A percentile compares a stretch with the other conserved stretches of the same genome.
phyloP scores from a whole-genome alignment of 805 yeast genomes.

The Metschnikowia hibisci region DNA sequence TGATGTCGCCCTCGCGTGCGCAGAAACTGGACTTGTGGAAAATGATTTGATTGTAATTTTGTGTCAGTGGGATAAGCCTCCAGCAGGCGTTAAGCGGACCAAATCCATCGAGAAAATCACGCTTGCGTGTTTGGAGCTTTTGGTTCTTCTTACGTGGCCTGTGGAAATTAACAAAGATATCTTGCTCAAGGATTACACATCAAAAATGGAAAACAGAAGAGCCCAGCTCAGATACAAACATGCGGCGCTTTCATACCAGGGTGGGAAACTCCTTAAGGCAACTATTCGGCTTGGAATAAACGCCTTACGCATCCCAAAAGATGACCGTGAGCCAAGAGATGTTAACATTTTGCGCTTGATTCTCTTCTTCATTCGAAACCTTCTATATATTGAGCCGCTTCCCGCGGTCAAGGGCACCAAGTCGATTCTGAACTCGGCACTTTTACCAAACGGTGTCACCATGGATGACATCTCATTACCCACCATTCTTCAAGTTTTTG shows the following conservation, averaged over 20 bases:
- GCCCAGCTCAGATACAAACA: constrained; percentile 68
- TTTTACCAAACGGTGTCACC: constrained; percentile 54
- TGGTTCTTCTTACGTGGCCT: constrained; percentile 88
- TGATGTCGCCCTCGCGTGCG: constrained; percentile 86
- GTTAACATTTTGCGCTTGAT: constrained; percentile 69
- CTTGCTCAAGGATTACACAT: constrained; percentile 44
- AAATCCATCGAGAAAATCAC: constrained; percentile 55
- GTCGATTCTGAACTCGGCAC: constrained; percentile 30
- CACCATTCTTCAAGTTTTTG: constrained; percentile 53
- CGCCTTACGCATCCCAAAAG: constrained; percentile 46
- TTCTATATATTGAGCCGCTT: constrained; percentile 74
- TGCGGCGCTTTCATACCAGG: constrained; percentile 51
- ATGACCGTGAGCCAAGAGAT: constrained; percentile 66
- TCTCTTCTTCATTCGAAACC: constrained; percentile 68
- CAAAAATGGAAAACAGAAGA: constrained; percentile 49
- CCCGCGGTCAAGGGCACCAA: constrained; percentile 47
- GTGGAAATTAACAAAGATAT: constrained; percentile 54
- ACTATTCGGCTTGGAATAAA: constrained; percentile 66
- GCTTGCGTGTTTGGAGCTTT: constrained; percentile 67
- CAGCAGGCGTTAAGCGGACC: constrained; percentile 20
- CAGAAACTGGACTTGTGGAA: constrained; percentile 67
- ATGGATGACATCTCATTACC: constrained; percentile 66
- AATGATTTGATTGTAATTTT: constrained; percentile 74
- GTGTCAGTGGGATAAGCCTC: constrained; percentile 61
- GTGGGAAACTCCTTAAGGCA: constrained; percentile 65